Evolutionary conservation across 768 basidiomycete species (phyloP).

Genomic region (Mycena alexandri): DNA sequence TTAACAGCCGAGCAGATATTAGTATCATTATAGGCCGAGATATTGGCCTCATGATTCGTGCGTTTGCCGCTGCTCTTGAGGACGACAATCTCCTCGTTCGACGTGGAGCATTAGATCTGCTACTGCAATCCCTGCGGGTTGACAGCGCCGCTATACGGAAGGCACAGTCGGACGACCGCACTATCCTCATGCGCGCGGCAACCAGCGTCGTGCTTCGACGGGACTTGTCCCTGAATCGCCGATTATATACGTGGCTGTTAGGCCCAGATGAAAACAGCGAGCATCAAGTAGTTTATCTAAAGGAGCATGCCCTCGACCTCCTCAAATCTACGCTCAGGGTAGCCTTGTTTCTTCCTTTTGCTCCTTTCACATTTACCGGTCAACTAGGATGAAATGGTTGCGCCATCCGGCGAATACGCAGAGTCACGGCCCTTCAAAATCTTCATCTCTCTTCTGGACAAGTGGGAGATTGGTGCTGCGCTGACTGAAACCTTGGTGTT

Average conservation of each 20-base stretch:
- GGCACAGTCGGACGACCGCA: conserved; percentile 78
- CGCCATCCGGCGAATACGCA: conserved; percentile 77
- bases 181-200: conserved; percentile 89
- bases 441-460: conserved; percentile 94
- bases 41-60: conserved; percentile 94
- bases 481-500: conserved; percentile 85
- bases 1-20: conserved; percentile 60
- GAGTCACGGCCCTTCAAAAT: conserved; percentile 94
- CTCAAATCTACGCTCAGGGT: conserved; percentile 80
- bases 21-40: conserved; percentile 83
- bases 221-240: conserved; percentile 92
- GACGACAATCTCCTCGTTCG: conserved; percentile 95
- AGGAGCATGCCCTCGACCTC: conserved; percentile 76
- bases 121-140: conserved; percentile 80
- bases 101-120: conserved; percentile 85
- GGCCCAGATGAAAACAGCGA: conserved; percentile 85
- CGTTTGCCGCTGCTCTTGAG: conserved; percentile 90
- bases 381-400: conserved; percentile 81
- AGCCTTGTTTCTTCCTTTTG: conserved; percentile 22
- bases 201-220: conserved; percentile 91
- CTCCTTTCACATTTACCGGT: conserved; percentile 11
- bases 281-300: conserved; percentile 80
- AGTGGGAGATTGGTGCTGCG: conserved; percentile 93
- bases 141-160: conserved; percentile 79
- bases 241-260: conserved; percentile 93